Base-by-base conservation (phyloP, 164 flowering plant genomes). In the Saururus chinensis region DNA sequence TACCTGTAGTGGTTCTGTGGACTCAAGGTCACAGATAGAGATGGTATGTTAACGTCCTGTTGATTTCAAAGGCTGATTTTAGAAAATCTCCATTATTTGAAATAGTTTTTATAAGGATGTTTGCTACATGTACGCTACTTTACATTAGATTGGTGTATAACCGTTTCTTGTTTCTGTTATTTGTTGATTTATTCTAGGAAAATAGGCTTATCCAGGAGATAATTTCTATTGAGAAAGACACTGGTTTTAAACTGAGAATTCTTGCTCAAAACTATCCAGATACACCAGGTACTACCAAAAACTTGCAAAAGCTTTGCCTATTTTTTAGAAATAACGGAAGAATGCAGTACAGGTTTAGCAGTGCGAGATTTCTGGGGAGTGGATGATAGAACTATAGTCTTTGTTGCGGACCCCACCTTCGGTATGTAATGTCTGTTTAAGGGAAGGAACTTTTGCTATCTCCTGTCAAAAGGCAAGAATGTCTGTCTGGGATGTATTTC, bases 181-280 rank as follows among this genome's bases (percentile, higher is more conserved):
- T 24, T 24, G 13, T 2, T 56, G 30, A 58, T 40, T 16, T 22
- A 30, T 25, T 8, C 22, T 78, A 89, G 98, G 96, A 89, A 80
- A 80, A 62, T 56, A 82, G 96, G 64, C 73, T 93, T 53, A 75
- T 75, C 11, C 77, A 80, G 67, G 95, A 86, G 78, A 93, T 93
- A 60, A 79, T 72, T 49, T 69, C 77, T 62, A 71, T 93, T 64
- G 98, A 93, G 69, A 81, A 77, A 64, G 89, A 86, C 69, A 93
- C 98, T 21, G 98, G 96, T 64, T 93, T 77, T 74, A 93, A 88
- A 73, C 73, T 93, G 68, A 78, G 98, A 77, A 82, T 93, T 72
- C 73, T 93, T 35, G 96, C 98, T 49, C 98, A 93, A 71, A 93
- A 93, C 64, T 93, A 93, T 72, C 98, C 97, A 57, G 95, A 86